Evolutionary conservation across 139 green algal species (phyloP), one percentile per base, ranked within the genome.

Genomic region (Chlamydomonas sphaeroides): DNA sequence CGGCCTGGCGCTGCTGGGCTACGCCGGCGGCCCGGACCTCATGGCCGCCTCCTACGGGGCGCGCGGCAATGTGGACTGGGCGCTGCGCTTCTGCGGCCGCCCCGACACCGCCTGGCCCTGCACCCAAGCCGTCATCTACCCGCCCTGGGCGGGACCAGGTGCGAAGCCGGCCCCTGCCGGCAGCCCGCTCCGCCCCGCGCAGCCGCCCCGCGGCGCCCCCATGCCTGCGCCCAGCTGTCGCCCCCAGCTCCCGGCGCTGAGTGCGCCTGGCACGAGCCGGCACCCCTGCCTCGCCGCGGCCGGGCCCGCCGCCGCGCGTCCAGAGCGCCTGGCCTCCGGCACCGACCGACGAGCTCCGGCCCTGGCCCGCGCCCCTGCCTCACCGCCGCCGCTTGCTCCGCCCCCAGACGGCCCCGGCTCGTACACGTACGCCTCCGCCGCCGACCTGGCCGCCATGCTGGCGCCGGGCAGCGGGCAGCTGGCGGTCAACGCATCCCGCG

Each of bases 1-100:
- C 15, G 75, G 75, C 23, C 61, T 82, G 75, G 6, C 26, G 18
- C 23, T 82, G 30, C 42, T 82, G 75, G 75, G 57, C 18, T 82
- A 82, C 23, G 45, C 32, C 1, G 41, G 32, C 0, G 75, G 75
- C 21, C 75, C 75, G 5, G 75, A 82, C 5, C 68, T 82, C 38
- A 0, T 21, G 26, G 62, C 38, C 3, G n/a, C 75, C n/a, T 8
- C 35, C 23, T 82, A 82, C 75, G 75, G 75, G 38, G 41, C 75
- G 1, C 42, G 75, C 0, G 51, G 56, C 23, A 82, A 82, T n/a
- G 42, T 49, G 28, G 75, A 82, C 62, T n/a, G 45, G 45, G 10
- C 11, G 11, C 11, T 53, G 45, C 14, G 56, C 18, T 26, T 41
- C 33, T 82, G 75, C 45, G 42, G 42, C 45, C 3, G 1, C 2